Base-by-base conservation (phyloP, 2,329 filamentous ascomycete species). In the Scedosporium aurantiacum region DNA sequence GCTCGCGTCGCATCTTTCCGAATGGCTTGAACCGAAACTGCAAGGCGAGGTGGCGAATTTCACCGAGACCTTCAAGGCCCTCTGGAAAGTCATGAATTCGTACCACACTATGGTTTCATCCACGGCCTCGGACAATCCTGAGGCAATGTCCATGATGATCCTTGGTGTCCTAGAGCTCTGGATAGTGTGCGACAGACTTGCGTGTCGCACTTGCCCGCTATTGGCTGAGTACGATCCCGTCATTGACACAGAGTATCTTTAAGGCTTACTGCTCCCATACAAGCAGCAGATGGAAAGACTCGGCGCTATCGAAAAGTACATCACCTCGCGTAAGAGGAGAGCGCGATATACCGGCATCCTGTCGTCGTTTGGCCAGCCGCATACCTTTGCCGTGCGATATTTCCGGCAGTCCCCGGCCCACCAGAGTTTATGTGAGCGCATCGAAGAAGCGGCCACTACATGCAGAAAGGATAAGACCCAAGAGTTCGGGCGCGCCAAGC, bases 151-250 rank as follows among this genome's bases (percentile, higher is more conserved):
- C 0, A 63, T 77, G 4, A 84, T 85, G 79, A 62, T 84, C 2
- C 73, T 88, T 0, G 82, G 78, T 0, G 65, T 81, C 0, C 65
- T 84, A 2, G 82, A 86, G 60, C 67, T 87, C 0, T 88, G 84
- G 85, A 67, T 82, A 6, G 80, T 79, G 0, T 76, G 79, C 37
- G 84, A 88, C 63, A 78, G 72, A 58, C 71, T 73, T 1, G 77
- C 78, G 0, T 70, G 74, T 1, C 14, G 61, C 1, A 61, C 70
- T 0, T 71, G 74, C n/a, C 70, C 75, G 0, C 63, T 82, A 4
- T 66, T 87, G 0, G 6, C 5, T 0, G 68, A 81, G 0, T 87
- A 82, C 63, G 67, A 74, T 5, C 73, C 78, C 0, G 76, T 76
- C 3, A 67, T 87, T 0, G 73, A 75, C 0, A 10, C 60, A 0